Evolutionary conservation across 345 rosid species (phyloP), one percentile per base, ranked within the genome.

Genomic region (Brassica cretica): DNA sequence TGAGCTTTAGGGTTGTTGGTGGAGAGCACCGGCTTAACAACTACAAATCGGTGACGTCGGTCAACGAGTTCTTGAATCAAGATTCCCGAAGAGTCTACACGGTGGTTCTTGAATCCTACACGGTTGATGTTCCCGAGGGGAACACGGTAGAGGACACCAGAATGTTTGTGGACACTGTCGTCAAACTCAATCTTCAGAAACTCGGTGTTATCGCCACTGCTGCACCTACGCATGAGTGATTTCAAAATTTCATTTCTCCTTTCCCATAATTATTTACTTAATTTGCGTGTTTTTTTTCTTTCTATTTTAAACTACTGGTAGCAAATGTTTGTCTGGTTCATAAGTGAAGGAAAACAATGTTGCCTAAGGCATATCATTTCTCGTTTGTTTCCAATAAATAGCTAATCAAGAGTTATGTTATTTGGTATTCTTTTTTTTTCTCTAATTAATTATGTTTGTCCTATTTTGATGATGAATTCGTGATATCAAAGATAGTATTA

Each of bases 141-240:
- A 93, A 93, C 58, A 87, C 95, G 0, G 88, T 63, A 18, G 92
- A 82, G 51, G 97, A 93, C 76, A 88, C 97, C 0, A 91, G 89
- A 87, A 91, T 93, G 97, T 93, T 93, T 30, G 93, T 78, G 19
- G 97, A 91, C 66, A 93, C 98, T 64, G 98, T 93, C 16, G 92
- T 93, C n/a, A 93, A 93, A 84, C 84, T 89, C 80, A 93, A 93
- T 75, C 91, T 93, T 66, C 97, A 93, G 51, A 93, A 93, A 87
- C 92, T 93, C 5, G 92, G 81, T n/a, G 84, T 86, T 27, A 88
- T 83, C 8, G 83, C 96, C 12, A 80, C 81, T 24, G 8, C 64
- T 59, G 30, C 64, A 59, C n/a, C 64, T 9, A 21, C 41, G 56
- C 63, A 30, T 66, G 51, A 71, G 11, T 78, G 35, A 70, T 53